Percentiles rank a stretch among this genome's conserved stretches.
These are phyloP conservation scores for Vigna mungo DNA, from an alignment of 306 rosid species.

Conservation along the genomic window DNA sequence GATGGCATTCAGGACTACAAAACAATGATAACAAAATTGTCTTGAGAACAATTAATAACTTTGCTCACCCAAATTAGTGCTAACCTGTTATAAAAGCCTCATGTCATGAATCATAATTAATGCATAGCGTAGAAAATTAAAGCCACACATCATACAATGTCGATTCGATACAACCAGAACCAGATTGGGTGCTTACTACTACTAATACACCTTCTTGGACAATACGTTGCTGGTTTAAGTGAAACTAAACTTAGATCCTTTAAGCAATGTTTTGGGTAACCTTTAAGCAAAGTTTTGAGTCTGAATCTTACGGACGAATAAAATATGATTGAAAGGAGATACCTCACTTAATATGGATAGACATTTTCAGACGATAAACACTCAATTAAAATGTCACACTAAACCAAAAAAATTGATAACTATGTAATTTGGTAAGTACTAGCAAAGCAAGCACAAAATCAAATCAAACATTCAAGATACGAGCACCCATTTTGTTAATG, in stretches of 20 bases:
- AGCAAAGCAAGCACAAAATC: conserved; percentile 4
- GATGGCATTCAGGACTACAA: not conserved
- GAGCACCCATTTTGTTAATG: not conserved
- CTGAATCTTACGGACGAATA: no score
- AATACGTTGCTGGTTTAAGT: not conserved
- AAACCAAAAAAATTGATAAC: not conserved
- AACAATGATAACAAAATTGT: not conserved
- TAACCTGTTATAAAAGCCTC: not conserved
- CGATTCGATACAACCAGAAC: not conserved
- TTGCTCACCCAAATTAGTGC: not conserved
- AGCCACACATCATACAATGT: not conserved
- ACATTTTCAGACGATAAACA: not conserved
- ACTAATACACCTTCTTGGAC: not conserved
- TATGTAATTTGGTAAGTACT: no score
- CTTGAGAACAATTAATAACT: not conserved
- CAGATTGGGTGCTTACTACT: not conserved
- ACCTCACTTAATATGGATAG: not conserved
- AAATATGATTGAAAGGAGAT: not conserved
- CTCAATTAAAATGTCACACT: no score
- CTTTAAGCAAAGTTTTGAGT: not conserved
- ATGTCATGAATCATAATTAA: not conserved
- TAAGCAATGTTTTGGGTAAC: not conserved
- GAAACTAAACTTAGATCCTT: not conserved
- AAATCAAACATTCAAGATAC: not conserved
- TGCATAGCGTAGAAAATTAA: conserved; percentile 9